Percentiles rank a stretch among this genome's conserved stretches.
These are phyloP conservation scores for Colletotrichum sublineola DNA, from an alignment of 2,329 filamentous ascomycete genomes.

Conservation along the genomic window DNA sequence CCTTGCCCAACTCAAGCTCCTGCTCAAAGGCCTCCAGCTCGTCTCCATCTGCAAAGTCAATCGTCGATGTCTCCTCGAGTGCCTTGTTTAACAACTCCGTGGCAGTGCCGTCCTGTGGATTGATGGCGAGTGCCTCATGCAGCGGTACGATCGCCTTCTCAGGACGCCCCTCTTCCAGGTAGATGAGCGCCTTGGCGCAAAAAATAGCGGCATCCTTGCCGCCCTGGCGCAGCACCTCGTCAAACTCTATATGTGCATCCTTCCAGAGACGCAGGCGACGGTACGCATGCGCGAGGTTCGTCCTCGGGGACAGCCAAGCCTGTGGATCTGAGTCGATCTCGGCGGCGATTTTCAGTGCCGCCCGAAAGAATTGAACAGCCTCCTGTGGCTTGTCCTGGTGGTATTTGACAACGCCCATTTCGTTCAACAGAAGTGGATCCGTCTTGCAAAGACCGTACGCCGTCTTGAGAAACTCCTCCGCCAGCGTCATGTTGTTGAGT, in stretches of 20 bases:
- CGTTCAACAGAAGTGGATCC: conserved; percentile 92
- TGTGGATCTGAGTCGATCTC: conserved; percentile 86
- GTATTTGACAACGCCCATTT: conserved; percentile 96
- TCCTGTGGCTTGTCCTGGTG: conserved; percentile 85
- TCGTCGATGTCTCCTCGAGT: conserved; percentile 70
- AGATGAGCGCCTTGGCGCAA: conserved; percentile 84
- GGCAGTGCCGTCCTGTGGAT: conserved; percentile 84
- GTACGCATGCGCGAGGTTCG: conserved; percentile 91
- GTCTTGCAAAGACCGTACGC: conserved; percentile 86
- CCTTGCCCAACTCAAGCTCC: conserved; percentile 62
- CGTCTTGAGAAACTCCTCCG: conserved; percentile 93
- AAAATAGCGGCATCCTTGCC: conserved; percentile 85
- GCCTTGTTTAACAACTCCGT: conserved; percentile 83
- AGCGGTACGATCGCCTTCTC: conserved; percentile 85
- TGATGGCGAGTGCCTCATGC: conserved; percentile 85
- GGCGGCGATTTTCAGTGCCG: conserved; percentile 81
- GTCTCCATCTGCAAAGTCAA: conserved; percentile 61
- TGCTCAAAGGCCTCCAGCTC: conserved; percentile 66
- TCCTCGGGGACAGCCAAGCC: conserved; percentile 86
- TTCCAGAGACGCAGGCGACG: conserved; percentile 78
- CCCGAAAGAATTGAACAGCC: conserved; percentile 82
- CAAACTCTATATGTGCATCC: conserved; percentile 83
- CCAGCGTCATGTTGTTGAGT: conserved; percentile 92
- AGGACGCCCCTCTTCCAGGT: conserved; percentile 80
- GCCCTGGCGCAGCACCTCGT: conserved; percentile 86